Evolutionary conservation across 805 yeast species (phyloP).

Genomic region (Candida ficus): DNA sequence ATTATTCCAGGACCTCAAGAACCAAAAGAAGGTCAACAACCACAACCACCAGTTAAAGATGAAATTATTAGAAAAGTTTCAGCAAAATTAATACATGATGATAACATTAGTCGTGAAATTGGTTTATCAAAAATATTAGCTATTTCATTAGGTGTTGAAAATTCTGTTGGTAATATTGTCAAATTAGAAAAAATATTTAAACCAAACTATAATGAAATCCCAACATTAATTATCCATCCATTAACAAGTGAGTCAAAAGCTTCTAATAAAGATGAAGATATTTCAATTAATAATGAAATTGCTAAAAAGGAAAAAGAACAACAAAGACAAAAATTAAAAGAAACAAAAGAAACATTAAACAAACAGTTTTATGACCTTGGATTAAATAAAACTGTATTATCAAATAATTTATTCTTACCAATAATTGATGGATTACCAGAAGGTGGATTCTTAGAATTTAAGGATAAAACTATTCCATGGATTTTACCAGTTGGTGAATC

Average conservation of each 20-base stretch:
- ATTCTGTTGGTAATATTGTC: slow-evolving; percentile 47
- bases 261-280: slow-evolving; percentile 23
- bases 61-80: slow-evolving; percentile 28
- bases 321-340: slow-evolving; percentile 17
- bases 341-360: slow-evolving; percentile 20
- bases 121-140: slow-evolving; percentile 53
- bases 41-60: slow-evolving; percentile 11
- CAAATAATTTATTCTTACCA: slow-evolving; percentile 52
- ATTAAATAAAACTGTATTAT: slow-evolving; percentile 32
- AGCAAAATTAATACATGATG: slow-evolving; percentile 44
- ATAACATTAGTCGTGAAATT: slow-evolving; percentile 33
- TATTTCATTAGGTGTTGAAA: slow-evolving; percentile 48
- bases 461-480: slow-evolving; percentile 34
- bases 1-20: slow-evolving; percentile 48
- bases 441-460: slow-evolving; percentile 58
- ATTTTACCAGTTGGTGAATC: slow-evolving; percentile 31
- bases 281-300: slow-evolving; percentile 19
- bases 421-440: slow-evolving; percentile 42
- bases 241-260: slow-evolving; percentile 34
- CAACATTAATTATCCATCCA: slow-evolving; percentile 49
- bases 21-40: slow-evolving; percentile 3
- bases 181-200: slow-evolving; percentile 40
- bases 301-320: slow-evolving; percentile 18
- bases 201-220: slow-evolving; percentile 28
- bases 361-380: slow-evolving; percentile 16